Percentiles rank a stretch among this genome's conserved stretches.
phyloP scores from a whole-genome alignment of 805 yeast genomes.

The Monosporozyma siamensis region DNA sequence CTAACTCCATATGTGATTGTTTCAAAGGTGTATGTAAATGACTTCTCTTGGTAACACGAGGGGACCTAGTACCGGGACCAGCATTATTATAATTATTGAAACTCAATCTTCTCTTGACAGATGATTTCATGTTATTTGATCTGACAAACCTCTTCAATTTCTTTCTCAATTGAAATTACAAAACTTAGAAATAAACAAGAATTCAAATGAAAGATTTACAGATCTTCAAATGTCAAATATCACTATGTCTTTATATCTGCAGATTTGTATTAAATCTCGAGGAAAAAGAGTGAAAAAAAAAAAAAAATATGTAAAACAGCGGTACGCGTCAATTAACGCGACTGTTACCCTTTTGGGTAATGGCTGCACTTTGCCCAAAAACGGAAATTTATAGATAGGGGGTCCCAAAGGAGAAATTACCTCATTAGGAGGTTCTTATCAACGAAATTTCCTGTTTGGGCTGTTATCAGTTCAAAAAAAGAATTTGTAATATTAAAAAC shows the following conservation, averaged over 20 bases:
- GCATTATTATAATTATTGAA: not conserved
- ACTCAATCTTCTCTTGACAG: constrained; percentile 2
- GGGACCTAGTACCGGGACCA: not conserved
- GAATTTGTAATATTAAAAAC: no score
- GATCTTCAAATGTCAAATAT: not conserved
- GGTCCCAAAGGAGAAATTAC: no score
- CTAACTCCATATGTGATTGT: not conserved
- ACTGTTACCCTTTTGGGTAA: constrained; percentile 3
- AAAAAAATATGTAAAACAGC: not conserved
- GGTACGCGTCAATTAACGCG: constrained; percentile 6
- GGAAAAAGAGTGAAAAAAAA: not conserved
- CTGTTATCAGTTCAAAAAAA: no score
- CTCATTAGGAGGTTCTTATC: no score
- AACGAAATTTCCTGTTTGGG: no score
- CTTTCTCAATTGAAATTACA: no score
- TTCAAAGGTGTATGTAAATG: constrained; percentile 1
- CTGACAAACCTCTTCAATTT: not conserved
- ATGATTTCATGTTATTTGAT: not conserved
- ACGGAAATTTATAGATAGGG: not conserved
- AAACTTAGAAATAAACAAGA: no score
- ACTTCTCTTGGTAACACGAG: not conserved
- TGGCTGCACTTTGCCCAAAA: not conserved
- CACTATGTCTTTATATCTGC: not conserved
- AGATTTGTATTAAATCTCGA: not conserved
- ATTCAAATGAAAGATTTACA: no score